Percentiles rank a stretch among this genome's conserved stretches.
Evolutionary conservation across 257 asterid species (phyloP).

Genomic region (Przewalskia tangutica): DNA sequence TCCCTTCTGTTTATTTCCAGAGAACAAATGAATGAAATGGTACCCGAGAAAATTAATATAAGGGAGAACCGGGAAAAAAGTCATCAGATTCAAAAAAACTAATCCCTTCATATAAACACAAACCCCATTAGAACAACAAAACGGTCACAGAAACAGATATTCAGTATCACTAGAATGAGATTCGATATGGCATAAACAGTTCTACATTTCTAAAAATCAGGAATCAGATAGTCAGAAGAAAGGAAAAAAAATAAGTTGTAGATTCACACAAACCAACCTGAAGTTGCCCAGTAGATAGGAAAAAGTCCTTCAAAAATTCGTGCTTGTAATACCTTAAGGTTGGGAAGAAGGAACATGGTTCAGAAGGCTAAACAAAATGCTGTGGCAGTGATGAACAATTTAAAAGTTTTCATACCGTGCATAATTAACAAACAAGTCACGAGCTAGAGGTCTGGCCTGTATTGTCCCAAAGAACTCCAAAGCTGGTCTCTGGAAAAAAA

Average conservation of each 20-base stretch:
- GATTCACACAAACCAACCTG: conserved; percentile 45
- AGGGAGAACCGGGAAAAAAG: background rate
- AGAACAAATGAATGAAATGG: background rate
- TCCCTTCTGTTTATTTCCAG: background rate
- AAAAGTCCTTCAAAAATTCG: conserved; percentile 86
- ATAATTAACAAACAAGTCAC: conserved; percentile 78
- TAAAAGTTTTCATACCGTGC: conserved; percentile 51
- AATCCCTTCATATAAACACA: background rate
- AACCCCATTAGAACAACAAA: background rate
- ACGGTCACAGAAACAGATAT: background rate
- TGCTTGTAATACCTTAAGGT: conserved; percentile 61
- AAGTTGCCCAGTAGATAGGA: conserved; percentile 73
- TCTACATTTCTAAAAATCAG: background rate
- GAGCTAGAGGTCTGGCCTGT: conserved; percentile 82
- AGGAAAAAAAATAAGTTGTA: conserved; percentile 8
- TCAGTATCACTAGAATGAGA: background rate
- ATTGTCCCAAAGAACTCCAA: conserved; percentile 71
- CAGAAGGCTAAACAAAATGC: background rate
- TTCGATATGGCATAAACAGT: background rate
- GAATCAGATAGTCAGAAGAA: background rate
- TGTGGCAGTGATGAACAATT: background rate
- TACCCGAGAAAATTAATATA: background rate
- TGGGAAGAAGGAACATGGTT: background rate
- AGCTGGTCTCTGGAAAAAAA: conserved; percentile 51
- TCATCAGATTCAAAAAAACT: background rate